Conservation (phyloP, 1,284 basidiomycete species). For the Ganoderma multipileum region DNA sequence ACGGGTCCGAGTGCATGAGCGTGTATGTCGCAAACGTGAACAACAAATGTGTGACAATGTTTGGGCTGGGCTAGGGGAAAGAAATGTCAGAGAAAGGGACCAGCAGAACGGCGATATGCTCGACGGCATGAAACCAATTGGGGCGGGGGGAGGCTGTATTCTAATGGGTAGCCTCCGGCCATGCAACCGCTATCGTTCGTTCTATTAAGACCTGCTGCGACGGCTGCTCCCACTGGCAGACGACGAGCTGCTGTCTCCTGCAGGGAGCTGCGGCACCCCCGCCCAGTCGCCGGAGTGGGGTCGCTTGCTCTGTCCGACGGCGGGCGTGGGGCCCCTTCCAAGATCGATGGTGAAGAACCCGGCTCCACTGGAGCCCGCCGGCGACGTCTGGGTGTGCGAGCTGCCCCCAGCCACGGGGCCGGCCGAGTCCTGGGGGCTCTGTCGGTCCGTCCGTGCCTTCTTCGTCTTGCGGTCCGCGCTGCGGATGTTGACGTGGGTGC, state of each 20-base stretch:
- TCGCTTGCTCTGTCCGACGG: neutral
- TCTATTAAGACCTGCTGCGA: neutral
- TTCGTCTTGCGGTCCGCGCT: conserved; percentile 4
- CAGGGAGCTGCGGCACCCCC: neutral
- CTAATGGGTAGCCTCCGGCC: too few species aligned
- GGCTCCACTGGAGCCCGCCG: too few species aligned
- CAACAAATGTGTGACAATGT: neutral
- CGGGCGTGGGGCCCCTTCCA: neutral
- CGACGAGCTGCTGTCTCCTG: neutral
- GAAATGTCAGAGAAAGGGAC: too few species aligned
- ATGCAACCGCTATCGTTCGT: neutral
- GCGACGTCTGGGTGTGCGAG: neutral
- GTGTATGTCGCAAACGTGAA: neutral
- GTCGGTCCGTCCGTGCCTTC: neutral
- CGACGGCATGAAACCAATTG: too few species aligned
- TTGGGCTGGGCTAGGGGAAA: neutral
- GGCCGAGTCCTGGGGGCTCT: neutral
- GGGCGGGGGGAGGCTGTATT: too few species aligned
- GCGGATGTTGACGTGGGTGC: conserved; percentile 9
- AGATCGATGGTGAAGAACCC: neutral
- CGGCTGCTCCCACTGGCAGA: neutral
- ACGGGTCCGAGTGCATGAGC: neutral
- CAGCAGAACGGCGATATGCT: too few species aligned
- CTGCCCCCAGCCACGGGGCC: neutral
- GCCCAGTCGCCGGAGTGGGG: neutral